Base-by-base conservation (phyloP, 768 basidiomycete species). In the Trametes cinnabarina region DNA sequence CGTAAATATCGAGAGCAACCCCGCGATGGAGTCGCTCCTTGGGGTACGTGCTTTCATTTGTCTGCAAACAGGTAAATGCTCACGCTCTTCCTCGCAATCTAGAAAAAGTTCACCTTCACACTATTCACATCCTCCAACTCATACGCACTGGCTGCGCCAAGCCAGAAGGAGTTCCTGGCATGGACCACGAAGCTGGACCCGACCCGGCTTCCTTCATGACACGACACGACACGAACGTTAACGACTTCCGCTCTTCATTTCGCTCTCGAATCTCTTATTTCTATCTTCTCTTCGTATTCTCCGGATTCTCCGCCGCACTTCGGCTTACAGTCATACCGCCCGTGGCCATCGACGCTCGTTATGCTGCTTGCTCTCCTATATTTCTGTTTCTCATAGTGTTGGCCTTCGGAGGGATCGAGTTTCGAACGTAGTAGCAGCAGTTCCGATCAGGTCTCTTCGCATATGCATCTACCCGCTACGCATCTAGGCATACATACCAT, bases 51-150 rank as follows among this genome's bases (percentile, higher is more conserved):
- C 47, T 11, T 17, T 19, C 51, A 19, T 19, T 43, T 20, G 37
- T 15, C 37, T 8, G 19, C 30, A 34, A 58, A n/a, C n/a, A 56
- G 37, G 55, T 47, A 15, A 23, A 12, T 15, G 35, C 30, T 52
- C 8, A 39, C 11, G 10, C 44, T 34, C 25, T 47, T 51, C 20
- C n/a, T n/a, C 50, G 7, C 10, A 34, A 8, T 55, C 28, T 68
- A 94, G 94, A 91, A 87, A 80, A 84, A 80, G 32, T 88, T 86
- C 71, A 88, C 87, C 14, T 95, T 97, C 73, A 94, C 92, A 12
- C 80, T 97, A 30, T 96, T 95, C 73, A 94, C 94, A 2, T 80
- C 91, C 12, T 90, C 91, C 8, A 96, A 97, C 71, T 94, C 94
- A 23, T 88, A 94, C 74, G 92, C 91, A 35, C 79, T 97, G 10